Conservation (phyloP, 441 rosid species). For the Corymbia citriodora region DNA sequence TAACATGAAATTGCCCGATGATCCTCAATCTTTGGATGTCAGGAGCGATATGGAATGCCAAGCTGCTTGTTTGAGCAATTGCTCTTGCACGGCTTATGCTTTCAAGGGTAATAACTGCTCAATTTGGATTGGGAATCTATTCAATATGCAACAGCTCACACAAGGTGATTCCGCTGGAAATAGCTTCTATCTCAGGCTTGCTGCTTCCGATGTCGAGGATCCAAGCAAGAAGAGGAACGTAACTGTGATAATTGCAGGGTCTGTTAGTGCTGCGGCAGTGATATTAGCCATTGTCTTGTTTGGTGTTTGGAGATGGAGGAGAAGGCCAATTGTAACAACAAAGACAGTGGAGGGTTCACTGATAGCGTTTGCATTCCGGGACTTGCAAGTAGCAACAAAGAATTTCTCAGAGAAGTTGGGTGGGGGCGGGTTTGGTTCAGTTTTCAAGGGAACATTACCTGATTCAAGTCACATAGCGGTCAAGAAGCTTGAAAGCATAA, state of each 20-base stretch:
- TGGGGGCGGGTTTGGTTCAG: not conserved
- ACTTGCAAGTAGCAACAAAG: not conserved
- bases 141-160: conserved; percentile 31
- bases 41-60: conserved; percentile 27
- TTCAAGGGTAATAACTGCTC: conserved; percentile 24
- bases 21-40: not conserved
- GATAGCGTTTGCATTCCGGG: conserved; percentile 36
- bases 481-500: not conserved
- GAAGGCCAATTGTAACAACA: conserved; percentile 7
- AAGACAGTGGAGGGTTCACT: conserved; percentile 46
- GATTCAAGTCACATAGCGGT: not conserved
- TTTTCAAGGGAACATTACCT: conserved; percentile 32
- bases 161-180: too few species aligned
- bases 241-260: conserved; percentile 19
- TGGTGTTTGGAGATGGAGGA: conserved; percentile 28
- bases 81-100: conserved; percentile 63
- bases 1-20: conserved; percentile 19
- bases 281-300: conserved; percentile 23
- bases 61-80: conserved; percentile 39
- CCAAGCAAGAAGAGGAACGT: conserved; percentile 8
- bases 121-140: conserved; percentile 40
- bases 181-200: conserved; percentile 37
- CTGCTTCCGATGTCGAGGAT: conserved; percentile 39
- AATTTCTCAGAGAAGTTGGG: conserved; percentile 5
- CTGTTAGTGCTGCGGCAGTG: conserved; percentile 7